Base-by-base conservation (phyloP, 2,329 filamentous ascomycete genomes). In the Sclerotinia sclerotiorum region DNA sequence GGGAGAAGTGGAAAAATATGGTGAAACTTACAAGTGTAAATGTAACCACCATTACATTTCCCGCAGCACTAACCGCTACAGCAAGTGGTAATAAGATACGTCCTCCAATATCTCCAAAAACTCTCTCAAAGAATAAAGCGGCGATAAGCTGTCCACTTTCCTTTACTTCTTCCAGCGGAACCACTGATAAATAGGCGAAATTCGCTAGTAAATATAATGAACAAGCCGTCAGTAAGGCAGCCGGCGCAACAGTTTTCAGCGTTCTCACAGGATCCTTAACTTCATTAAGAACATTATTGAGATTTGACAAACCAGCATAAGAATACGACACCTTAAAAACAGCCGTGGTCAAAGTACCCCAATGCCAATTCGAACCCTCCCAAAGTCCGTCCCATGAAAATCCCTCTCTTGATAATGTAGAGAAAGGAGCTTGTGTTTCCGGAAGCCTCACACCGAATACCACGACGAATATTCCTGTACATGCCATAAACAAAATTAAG, bases 301-400 rank as follows among this genome's bases (percentile, higher is more conserved):
- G 82, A 65, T 84, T 85, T 70, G 79, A 80, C 76, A 84, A 83
- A 46, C 85, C 84, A 35, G 83, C 82, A 75, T 83, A 87, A 62
- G 80, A 84, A 79, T 84, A 86, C 62, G 85, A 81, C 27, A 87
- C 83, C 70, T 86, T 86, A 75, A 85, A 84, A 6, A 87, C 74
- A 0, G 84, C 82, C 0, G 84, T 85, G 1, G 81, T 78, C n/a
- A 92, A 80, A 1, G 85, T 81, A 42, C 87, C 87, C 83, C 87
- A 90, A 73, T 85, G 88, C 88, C 89, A 91, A 67, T 88, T 85
- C 1, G 87, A 90, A 46, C 83, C 87, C 54, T 85, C 81, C 87
- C 88, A 91, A 0, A 90, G 73, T 0, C 81, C 78, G 24, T 85
- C 80, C 83, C 86, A 89, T 0, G 63, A 65, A 21, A 74, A 62